Conservation (phyloP, 441 rosid genomes). For the Gossypium gossypioides region DNA sequence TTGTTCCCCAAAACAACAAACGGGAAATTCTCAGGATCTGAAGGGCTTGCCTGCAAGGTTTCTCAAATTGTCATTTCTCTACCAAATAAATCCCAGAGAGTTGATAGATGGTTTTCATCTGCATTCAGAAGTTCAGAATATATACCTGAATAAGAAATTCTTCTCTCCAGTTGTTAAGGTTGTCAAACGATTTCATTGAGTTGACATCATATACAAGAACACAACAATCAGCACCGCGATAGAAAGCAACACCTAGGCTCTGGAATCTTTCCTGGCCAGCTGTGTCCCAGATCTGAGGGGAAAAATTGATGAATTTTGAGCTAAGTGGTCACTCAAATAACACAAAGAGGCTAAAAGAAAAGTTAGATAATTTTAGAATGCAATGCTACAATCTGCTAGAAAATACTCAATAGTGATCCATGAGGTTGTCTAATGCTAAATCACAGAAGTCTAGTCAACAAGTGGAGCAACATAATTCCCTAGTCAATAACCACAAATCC, state of each 20-base stretch:
- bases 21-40: constrained; percentile 73
- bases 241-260: constrained; percentile 71
- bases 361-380: not conserved
- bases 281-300: constrained; percentile 63
- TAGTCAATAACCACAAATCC: not conserved
- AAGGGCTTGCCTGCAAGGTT: constrained; percentile 61
- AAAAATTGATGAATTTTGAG: not conserved
- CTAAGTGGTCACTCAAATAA: not conserved
- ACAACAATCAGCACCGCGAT: constrained; percentile 75
- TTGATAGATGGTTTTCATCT: not conserved
- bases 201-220: constrained; percentile 26
- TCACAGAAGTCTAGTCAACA: not conserved
- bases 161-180: constrained; percentile 73
- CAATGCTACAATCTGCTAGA: not conserved
- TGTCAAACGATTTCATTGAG: constrained; percentile 58
- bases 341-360: not conserved
- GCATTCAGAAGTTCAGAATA: not conserved
- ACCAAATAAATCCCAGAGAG: not conserved
- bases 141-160: constrained; percentile 65
- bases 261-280: constrained; percentile 85
- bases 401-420: not conserved
- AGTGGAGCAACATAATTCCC: not conserved
- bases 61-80: not conserved
- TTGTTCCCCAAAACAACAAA: constrained; percentile 67
- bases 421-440: not conserved